Conservation (phyloP, 805 yeast species). For the Wickerhamomyces xylosicus region DNA sequence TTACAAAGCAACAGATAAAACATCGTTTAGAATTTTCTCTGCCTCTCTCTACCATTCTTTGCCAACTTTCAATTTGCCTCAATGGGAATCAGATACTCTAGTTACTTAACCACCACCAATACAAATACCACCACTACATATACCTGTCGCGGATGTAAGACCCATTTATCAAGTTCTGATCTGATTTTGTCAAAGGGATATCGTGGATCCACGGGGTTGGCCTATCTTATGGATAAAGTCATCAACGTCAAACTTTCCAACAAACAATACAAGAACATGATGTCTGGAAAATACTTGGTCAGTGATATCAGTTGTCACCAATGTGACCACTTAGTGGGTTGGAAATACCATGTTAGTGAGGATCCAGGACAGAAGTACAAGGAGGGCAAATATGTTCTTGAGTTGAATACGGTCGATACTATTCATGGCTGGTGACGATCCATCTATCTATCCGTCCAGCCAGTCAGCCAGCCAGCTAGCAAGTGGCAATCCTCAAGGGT, state of each 20-base stretch:
- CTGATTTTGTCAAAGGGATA: slow-evolving; percentile 35
- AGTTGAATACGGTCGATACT: slow-evolving; percentile 25
- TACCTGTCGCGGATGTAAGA: slow-evolving; percentile 29
- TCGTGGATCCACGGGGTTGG: slow-evolving; percentile 49
- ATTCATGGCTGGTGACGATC: not conserved
- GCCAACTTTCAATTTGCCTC: too few species aligned
- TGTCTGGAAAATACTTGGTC: slow-evolving; percentile 48
- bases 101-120: not conserved
- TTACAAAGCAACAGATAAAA: too few species aligned
- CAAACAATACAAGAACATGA: slow-evolving; percentile 32
- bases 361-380: slow-evolving; percentile 40
- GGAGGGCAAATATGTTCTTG: slow-evolving; percentile 47
- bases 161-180: slow-evolving; percentile 28
- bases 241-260: slow-evolving; percentile 31
- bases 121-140: slow-evolving; percentile 17
- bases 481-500: too few species aligned
- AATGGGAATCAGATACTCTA: not conserved
- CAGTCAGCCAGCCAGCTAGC: too few species aligned
- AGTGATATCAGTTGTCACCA: slow-evolving; percentile 47
- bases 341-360: slow-evolving; percentile 47
- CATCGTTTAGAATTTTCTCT: too few species aligned
- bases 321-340: slow-evolving; percentile 45
- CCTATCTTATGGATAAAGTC: slow-evolving; percentile 42
- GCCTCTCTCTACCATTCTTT: too few species aligned
- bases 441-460: not conserved